These are phyloP conservation scores for Chalaropsis thielavioides DNA, from an alignment of 2,329 filamentous ascomycete species.

Conservation along the genomic window DNA sequence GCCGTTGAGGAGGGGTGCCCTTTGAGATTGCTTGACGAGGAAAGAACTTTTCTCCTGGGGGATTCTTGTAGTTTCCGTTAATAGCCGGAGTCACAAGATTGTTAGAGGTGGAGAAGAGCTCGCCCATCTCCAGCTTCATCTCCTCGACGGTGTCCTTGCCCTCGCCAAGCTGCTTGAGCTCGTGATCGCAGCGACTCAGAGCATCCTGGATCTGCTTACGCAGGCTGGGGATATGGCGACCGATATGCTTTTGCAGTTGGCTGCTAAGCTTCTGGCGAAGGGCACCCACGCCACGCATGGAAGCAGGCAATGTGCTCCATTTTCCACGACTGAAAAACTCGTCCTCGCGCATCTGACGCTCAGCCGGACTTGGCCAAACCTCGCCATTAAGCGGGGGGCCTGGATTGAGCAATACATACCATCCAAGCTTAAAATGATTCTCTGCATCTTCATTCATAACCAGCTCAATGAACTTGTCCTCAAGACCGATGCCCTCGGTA, in stretches of 20 bases:
- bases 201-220: conserved; percentile 37
- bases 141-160: conserved; percentile 39
- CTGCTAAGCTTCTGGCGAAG: conserved; percentile 35
- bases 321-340: conserved; percentile 37
- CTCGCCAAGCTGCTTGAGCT: conserved; percentile 36
- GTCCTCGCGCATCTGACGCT: conserved; percentile 31
- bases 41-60: conserved; percentile 38
- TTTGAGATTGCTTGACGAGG: conserved; percentile 34
- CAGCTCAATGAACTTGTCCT: conserved; percentile 40
- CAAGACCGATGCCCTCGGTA: conserved; percentile 37
- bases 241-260: conserved; percentile 38
- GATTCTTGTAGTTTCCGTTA: conserved; percentile 42
- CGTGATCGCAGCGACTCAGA: conserved; percentile 33
- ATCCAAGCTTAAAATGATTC: conserved; percentile 38
- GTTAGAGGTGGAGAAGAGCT: conserved; percentile 38
- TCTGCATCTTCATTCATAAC: conserved; percentile 36
- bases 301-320: conserved; percentile 33
- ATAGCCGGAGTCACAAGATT: conserved; percentile 40
- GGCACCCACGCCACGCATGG: conserved; percentile 34
- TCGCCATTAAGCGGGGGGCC: conserved; percentile 31
- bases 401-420: conserved; percentile 38
- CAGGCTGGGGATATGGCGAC: conserved; percentile 36
- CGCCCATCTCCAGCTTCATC: conserved; percentile 40
- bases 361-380: conserved; percentile 30
- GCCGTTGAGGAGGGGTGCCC: conserved; percentile 37